A percentile compares a stretch with the other conserved stretches of the same genome.
Conservation (phyloP, 1,284 basidiomycete genomes). For the Boletus hoseneyae region DNA sequence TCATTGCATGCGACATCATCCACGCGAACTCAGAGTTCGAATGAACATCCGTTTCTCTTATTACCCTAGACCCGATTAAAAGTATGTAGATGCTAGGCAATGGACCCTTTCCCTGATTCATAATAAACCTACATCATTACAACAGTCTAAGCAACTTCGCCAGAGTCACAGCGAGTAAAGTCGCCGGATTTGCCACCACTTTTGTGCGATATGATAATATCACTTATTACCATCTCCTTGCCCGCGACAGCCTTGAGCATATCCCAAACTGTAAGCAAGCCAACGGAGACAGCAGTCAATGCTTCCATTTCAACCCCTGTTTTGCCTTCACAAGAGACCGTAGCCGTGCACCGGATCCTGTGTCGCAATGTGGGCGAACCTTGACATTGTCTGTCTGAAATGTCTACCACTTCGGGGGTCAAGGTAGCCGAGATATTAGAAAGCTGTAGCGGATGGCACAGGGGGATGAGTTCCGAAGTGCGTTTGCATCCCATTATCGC, state of each 20-base stretch:
- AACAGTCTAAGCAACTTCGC: neutral
- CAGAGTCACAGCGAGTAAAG: conserved; percentile 38
- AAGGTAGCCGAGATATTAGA: conserved; percentile 67
- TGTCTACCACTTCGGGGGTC: conserved; percentile 37
- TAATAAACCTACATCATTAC: neutral
- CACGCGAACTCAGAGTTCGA: neutral
- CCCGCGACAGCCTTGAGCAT: conserved; percentile 90
- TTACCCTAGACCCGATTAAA: neutral
- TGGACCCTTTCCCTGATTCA: neutral
- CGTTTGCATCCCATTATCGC: conserved; percentile 86
- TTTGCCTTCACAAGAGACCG: conserved; percentile 71
- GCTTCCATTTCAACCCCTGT: conserved; percentile 96
- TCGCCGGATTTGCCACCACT: conserved; percentile 74
- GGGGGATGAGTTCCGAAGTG: conserved; percentile 78
- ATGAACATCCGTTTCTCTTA: neutral
- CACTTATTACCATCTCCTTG: conserved; percentile 74
- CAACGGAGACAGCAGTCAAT: conserved; percentile 78
- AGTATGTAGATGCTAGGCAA: neutral
- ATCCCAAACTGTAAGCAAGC: conserved; percentile 84
- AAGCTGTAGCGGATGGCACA: conserved; percentile 79
- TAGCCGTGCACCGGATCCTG: conserved; percentile 63
- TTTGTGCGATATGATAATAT: conserved; percentile 66
- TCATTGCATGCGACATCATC: neutral
- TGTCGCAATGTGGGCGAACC: conserved; percentile 29
- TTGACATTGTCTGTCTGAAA: neutral